These are phyloP conservation scores for Didymella segeticola DNA, from an alignment of 2,329 filamentous ascomycete species.

Conservation along the genomic window DNA sequence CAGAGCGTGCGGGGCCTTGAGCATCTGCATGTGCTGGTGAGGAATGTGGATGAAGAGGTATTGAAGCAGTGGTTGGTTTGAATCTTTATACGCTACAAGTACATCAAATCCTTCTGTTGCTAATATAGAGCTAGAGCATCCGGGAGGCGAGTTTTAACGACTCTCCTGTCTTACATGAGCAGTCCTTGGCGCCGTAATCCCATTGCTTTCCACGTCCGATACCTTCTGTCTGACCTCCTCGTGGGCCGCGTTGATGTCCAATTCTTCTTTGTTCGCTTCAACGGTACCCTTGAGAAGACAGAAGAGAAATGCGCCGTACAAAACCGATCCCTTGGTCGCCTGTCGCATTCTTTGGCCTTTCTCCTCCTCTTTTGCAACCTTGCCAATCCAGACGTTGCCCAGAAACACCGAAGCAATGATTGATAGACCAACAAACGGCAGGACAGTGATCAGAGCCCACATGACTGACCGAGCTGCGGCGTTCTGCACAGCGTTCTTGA, in stretches of 20 bases:
- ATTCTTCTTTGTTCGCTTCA: constrained; percentile 18
- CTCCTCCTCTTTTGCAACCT: constrained; percentile 32
- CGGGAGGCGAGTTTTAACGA: not conserved
- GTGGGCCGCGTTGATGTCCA: constrained; percentile 22
- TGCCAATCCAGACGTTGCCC: constrained; percentile 62
- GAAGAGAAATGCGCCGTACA: constrained; percentile 29
- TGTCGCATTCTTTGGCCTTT: constrained; percentile 12
- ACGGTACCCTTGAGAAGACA: constrained; percentile 22
- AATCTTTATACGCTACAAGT: not conserved
- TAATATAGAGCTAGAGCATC: not conserved
- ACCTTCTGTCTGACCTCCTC: constrained; percentile 12
- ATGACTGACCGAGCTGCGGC: constrained; percentile 65
- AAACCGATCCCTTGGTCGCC: constrained; percentile 26
- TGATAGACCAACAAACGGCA: constrained; percentile 63
- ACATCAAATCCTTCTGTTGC: not conserved
- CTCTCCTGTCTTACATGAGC: constrained; percentile 10
- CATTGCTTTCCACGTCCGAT: constrained; percentile 18
- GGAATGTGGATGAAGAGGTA: constrained; percentile 69
- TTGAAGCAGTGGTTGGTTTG: constrained; percentile 21
- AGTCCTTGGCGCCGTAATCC: not conserved
- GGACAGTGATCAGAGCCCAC: constrained; percentile 68
- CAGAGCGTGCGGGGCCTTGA: constrained; percentile 71
- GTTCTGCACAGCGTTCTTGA: constrained; percentile 50
- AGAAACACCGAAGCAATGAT: constrained; percentile 54
- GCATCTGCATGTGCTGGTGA: constrained; percentile 75